A percentile compares a stretch with the other conserved stretches of the same genome.
Conservation (phyloP, 2,329 filamentous ascomycete genomes). For the Sphaerulina populicola region DNA sequence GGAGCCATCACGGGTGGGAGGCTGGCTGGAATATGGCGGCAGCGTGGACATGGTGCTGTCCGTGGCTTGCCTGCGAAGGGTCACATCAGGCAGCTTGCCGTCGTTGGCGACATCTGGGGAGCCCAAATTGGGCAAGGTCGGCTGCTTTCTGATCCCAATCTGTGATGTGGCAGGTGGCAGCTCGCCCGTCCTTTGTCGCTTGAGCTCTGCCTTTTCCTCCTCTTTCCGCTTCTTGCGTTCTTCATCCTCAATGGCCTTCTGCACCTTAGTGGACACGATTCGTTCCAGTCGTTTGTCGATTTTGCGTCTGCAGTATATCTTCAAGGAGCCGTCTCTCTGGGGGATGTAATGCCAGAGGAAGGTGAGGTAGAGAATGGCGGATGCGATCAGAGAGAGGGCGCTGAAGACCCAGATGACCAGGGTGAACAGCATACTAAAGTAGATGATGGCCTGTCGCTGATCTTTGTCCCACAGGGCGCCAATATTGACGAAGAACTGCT, state of each 20-base stretch:
- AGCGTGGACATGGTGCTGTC: constrained; percentile 34
- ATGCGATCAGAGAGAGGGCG: constrained; percentile 62
- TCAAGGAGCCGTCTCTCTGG: constrained; percentile 66
- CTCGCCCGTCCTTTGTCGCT: constrained; percentile 30
- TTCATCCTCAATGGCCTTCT: constrained; percentile 77
- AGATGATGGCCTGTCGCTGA: constrained; percentile 69
- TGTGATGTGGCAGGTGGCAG: constrained; percentile 13
- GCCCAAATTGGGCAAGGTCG: constrained; percentile 59
- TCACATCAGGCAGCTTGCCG: constrained; percentile 35
- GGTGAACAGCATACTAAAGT: constrained; percentile 89
- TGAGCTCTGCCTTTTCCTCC: constrained; percentile 48
- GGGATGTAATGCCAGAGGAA: constrained; percentile 94
- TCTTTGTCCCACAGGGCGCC: constrained; percentile 62
- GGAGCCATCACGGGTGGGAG: constrained; percentile 43
- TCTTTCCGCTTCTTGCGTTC: constrained; percentile 48
- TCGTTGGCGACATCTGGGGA: constrained; percentile 48
- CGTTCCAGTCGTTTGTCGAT: constrained; percentile 75
- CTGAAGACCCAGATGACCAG: constrained; percentile 81
- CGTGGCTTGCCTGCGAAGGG: constrained; percentile 32
- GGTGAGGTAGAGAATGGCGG: constrained; percentile 69
- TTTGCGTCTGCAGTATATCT: constrained; percentile 83
- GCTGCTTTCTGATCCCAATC: constrained; percentile 38
- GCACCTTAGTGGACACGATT: constrained; percentile 79
- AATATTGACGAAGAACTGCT: constrained; percentile 78
- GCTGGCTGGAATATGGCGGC: constrained; percentile 45